These are phyloP conservation scores for Saraca asoca DNA, from an alignment of 331 rosid species.

Conservation along the genomic window DNA sequence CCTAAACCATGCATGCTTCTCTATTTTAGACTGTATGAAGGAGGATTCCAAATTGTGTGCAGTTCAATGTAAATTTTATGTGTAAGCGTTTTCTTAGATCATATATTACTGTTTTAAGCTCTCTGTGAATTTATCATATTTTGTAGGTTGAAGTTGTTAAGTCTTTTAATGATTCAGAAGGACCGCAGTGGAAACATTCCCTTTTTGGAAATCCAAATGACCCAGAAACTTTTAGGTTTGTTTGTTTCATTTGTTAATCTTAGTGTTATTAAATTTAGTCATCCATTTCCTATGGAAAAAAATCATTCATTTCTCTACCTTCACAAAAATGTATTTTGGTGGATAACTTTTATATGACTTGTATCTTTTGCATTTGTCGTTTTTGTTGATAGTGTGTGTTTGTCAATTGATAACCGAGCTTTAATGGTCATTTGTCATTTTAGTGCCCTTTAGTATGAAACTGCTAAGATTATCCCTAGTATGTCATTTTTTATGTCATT, in stretches of 20 bases:
- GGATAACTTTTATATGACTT: neutral
- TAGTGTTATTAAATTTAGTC: neutral
- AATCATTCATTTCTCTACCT: conserved; percentile 26
- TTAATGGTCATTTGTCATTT: conserved; percentile 19
- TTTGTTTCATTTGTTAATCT: conserved; percentile 30
- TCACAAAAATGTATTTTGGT: conserved; percentile 6
- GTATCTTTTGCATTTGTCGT: neutral
- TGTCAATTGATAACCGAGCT: conserved; percentile 12
- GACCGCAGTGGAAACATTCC: conserved; percentile 90
- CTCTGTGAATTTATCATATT: conserved; percentile 35
- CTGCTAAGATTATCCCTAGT: conserved; percentile 4
- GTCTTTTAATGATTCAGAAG: conserved; percentile 82
- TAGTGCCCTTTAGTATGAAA: conserved; percentile 19
- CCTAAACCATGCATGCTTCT: conserved; percentile 1
- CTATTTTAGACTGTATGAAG: conserved; percentile 11
- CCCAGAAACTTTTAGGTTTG: conserved; percentile 91
- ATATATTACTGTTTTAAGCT: conserved; percentile 29
- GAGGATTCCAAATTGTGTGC: conserved; percentile 14
- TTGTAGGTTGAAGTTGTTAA: conserved; percentile 88
- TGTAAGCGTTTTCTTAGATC: conserved; percentile 1
- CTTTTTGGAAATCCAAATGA: conserved; percentile 98
- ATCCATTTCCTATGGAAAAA: too few species aligned
- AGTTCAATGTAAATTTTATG: neutral
- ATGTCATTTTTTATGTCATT: conserved; percentile 6
- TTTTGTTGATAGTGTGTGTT: conserved; percentile 1